Evolutionary conservation across 768 basidiomycete species (phyloP), one percentile per base, ranked within the genome.

Genomic region (Kwoniella sp.): DNA sequence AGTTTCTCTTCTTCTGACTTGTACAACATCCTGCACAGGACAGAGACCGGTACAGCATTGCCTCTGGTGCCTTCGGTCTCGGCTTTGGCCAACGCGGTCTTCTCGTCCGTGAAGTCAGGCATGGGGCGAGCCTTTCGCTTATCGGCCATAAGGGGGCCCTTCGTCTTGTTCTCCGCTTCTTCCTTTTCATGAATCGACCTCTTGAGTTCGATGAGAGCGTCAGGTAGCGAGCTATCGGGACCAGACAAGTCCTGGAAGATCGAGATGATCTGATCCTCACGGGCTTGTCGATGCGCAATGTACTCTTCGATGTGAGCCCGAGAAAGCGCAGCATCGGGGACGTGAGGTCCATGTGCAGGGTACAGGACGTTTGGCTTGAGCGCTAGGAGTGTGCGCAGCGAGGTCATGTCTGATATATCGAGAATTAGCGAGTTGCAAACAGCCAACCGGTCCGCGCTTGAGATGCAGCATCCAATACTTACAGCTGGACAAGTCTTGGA

Each of bases 341-440:
- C 80, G 28, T 87, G 82, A 5, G 87, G 85, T 0, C 93, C 93
- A 57, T 98, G 93, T 0, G 83, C 90, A 0, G 92, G 91, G 69
- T 90, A 92, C n/a, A 96, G 77, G 28, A 59, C 56, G 3, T 51
- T 45, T 0, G 73, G 70, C 42, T 56, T 60, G 43, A 72, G 56
- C 0, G 62, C 52, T 23, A 68, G 55, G 9, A 70, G 60, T 10
- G 50, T 59, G 38, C 64, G 63, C 39, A 74, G 65, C 23, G 73
- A 74, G 15, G 52, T 46, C 56, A 70, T 65, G 57, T 74, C 70
- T 71, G 49, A n/a, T n/a, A n/a, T n/a, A n/a, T n/a, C n/a, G n/a
- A n/a, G n/a, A n/a, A n/a, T n/a, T 17, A 38, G 23, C 7, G 17
- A 32, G 45, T n/a, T 5, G n/a, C n/a, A n/a, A n/a, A 11, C 41